Evolutionary conservation across 305 asterid species (phyloP).

Genomic region (Euphrasia arctica): DNA sequence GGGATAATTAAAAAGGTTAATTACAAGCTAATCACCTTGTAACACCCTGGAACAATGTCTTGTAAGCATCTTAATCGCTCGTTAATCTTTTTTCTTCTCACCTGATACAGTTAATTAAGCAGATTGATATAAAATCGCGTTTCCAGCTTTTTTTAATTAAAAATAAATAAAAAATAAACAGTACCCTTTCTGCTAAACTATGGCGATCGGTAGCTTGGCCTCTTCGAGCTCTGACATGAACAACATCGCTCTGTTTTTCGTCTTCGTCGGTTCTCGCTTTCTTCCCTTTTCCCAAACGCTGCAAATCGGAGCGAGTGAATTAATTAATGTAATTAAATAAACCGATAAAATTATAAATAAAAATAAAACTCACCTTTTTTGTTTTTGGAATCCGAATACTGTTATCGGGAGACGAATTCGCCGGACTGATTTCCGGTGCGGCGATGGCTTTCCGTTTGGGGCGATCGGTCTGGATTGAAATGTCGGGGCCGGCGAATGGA

Average conservation of each 20-base stretch:
- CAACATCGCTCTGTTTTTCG: constrained; percentile 51
- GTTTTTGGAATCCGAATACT: constrained; percentile 38
- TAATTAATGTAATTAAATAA: neutral
- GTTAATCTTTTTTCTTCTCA: constrained; percentile 82
- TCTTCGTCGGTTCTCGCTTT: constrained; percentile 33
- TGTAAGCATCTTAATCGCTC: constrained; percentile 77
- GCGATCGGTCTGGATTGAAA: neutral
- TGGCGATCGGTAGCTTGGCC: constrained; percentile 97
- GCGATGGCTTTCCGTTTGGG: constrained; percentile 37
- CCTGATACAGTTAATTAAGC: constrained; percentile 33
- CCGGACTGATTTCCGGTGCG: constrained; percentile 45
- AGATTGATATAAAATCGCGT: neutral
- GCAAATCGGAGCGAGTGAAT: constrained; percentile 1
- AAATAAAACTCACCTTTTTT: constrained; percentile 33
- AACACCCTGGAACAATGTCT: constrained; percentile 93
- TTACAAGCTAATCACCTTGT: constrained; percentile 46
- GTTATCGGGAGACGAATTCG: constrained; percentile 43
- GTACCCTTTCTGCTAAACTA: constrained; percentile 93
- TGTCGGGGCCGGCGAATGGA: constrained; percentile 22
- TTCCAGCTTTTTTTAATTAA: neutral
- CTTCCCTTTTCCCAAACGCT: constrained; percentile 56
- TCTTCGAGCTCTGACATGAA: constrained; percentile 88
- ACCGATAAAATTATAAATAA: neutral
- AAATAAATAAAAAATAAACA: neutral
- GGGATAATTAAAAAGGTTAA: neutral